Base-by-base conservation (phyloP, 495 filamentous ascomycete species). In the Letharia lupina region DNA sequence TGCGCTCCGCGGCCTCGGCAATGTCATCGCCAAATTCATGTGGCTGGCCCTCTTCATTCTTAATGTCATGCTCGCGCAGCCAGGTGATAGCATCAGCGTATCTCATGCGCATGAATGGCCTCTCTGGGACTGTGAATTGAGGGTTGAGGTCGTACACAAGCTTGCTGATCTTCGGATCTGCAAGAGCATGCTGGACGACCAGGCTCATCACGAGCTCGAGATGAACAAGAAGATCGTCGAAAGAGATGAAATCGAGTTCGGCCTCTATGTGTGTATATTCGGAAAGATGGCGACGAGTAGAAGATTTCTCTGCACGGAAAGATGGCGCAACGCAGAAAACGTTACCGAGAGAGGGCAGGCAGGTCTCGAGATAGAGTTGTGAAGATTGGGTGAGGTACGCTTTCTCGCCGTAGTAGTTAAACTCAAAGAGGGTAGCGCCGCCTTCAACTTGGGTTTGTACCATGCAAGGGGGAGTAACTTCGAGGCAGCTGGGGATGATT, bases 361-460 rank as follows among this genome's bases (percentile, higher is more conserved):
- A 92, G 40, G 95, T 98, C 79, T 99, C 94, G 65, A 99, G 90
- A 76, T 99, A 99, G 35, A 99, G 85, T 79, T 99, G 94, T 12
- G 91, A 96, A 0, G 93, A 97, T 77, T 99, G 94, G 18, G 94
- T 99, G 64, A 99, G 83, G 75, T 91, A 99, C 67, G 95, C 90
- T 73, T 87, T 87, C 76, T 97, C 89, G 70, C 87, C 90, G 78
- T 98, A 99, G 83, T 98, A 99, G 74, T 91, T 84, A 70, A 96
- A 89, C 50, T 87, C 87, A 80, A 99, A 99, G 45, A 99, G 86
- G 4, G 94, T 98, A 69, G 88, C 86, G 59, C 94, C 94, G 68
- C 94, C 94, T 79, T 99, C 94, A 65, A 97, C 94, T 77, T 97
- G 93, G 10, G 94, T 98, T 77, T 99, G 94, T n/a, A 98, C 95